Base-by-base conservation (phyloP, 176 grass and related monocot species). In the Typha latifolia region DNA sequence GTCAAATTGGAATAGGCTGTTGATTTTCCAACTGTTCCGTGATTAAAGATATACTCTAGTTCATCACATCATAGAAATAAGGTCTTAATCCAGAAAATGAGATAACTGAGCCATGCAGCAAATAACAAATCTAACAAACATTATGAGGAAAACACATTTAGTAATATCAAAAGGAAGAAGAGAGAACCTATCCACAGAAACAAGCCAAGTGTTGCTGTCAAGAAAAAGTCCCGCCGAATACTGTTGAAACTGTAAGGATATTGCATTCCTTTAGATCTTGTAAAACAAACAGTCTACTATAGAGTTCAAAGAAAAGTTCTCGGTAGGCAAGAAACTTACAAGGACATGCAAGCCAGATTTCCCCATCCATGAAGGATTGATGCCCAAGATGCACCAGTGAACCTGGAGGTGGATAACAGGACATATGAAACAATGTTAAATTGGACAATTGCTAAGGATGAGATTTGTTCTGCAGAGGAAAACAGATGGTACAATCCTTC, bases 271-370 rank as follows among this genome's bases (percentile, higher is more conserved):
- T 43, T 43, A 43, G 37, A 43, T 43, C 4, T 22, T 20, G 53
- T 9, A 59, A 21, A 59, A 22, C 5, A 59, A 9, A 59, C 20
- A 12, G 15, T 59, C 53, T 21, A 9, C 1, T 9, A 9, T 10
- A 9, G 53, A 59, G n/a, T 22, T 59, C 20, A 19, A n/a, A n/a
- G 12, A 5, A 6, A 56, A 56, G 2, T n/a, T 56, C 52, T 84
- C 61, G 64, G 27, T 70, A 66, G 6, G 18, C 53, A 59, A 43
- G 53, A 59, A 66, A 43, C 72, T 19, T 84, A 93, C 89, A 85
- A 90, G 70, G 80, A 93, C 94, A 97, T 93, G 83, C 86, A 93
- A 70, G 89, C 84, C 86, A 97, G 76, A 69, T 97, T 97, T 75
- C 94, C 94, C 83, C 85, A 92, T 64, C 94, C 94, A 48, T 87